Evolutionary conservation across 495 filamentous ascomycete species (phyloP), one percentile per base, ranked within the genome.

Genomic region (Tuber aestivum): DNA sequence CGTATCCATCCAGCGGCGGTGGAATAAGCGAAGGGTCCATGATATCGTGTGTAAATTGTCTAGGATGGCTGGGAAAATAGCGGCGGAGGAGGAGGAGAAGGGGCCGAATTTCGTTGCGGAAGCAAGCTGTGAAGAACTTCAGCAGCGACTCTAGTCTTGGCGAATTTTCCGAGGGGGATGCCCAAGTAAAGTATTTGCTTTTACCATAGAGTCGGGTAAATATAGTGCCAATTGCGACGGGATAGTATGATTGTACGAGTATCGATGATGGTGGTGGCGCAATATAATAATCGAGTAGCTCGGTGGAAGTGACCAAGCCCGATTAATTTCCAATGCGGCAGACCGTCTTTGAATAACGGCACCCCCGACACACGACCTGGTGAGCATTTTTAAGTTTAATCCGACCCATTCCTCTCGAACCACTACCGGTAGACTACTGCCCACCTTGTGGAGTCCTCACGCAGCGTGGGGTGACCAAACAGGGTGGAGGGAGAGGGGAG

Each of bases 111-210:
- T 35, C 56, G 27, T 65, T 35, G 2, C 9, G 9, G 18, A 7
- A 10, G 23, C 10, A 14, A 14, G 50, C 35, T 48, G 41, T 41
- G 40, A 42, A 68, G 18, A 7, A 35, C 77, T 79, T 79, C 45
- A 75, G 72, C 76, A 75, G 70, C 72, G 70, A 72, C 78, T 72
- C 76, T 70, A 79, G 78, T 70, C 78, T 79, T 79, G 37, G 44
- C 77, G 65, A 20, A 4, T 1, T 18, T 20, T 32, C 12, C n/a
- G 56, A 27, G 50, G 50, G 56, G 56, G 27, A 16, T 65, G 3
- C 10, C 6, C 27, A 35, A 18, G 27, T 65, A 65, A n/a, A n/a
- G n/a, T n/a, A n/a, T n/a, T n/a, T n/a, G n/a, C n/a, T n/a, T 65
- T 35, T 40, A 40, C 38, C 38, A 40, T 65, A 65, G 32, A 27